Percentiles rank a stretch among this genome's conserved stretches.
Conservation (phyloP, 192 early-diverging fungal genomes). For the Coemansia sp. region DNA sequence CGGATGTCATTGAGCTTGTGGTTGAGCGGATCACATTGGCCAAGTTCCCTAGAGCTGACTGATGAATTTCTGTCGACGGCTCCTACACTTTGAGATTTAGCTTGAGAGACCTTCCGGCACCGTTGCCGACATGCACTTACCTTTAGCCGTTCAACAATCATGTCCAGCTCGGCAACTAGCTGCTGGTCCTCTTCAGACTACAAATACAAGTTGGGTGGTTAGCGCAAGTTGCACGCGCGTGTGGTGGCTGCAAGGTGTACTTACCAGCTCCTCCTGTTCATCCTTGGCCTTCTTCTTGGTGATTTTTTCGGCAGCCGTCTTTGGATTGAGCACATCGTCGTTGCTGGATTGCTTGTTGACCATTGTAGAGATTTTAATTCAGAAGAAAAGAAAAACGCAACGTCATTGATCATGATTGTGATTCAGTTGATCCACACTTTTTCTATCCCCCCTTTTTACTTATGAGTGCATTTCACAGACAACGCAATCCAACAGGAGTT, state of each 20-base stretch:
- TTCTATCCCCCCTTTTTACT: too few species aligned
- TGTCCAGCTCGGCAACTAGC: slow-evolving; percentile 89
- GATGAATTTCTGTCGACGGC: slow-evolving; percentile 70
- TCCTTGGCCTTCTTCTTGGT: slow-evolving; percentile 55
- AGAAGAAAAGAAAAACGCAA: too few species aligned
- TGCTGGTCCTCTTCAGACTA: slow-evolving; percentile 97
- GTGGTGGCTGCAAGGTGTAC: not conserved
- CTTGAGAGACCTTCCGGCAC: not conserved
- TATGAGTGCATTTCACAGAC: not conserved
- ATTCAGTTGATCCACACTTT: too few species aligned
- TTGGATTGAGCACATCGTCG: slow-evolving; percentile 50
- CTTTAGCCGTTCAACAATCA: slow-evolving; percentile 91
- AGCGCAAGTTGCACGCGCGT: not conserved
- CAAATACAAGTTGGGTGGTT: not conserved
- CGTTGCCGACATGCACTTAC: slow-evolving; percentile 28
- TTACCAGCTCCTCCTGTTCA: slow-evolving; percentile 55
- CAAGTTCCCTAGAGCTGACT: slow-evolving; percentile 82
- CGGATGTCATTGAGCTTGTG: slow-evolving; percentile 98
- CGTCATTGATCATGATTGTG: too few species aligned
- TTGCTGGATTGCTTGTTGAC: slow-evolving; percentile 19
- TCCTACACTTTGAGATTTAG: slow-evolving; percentile 52
- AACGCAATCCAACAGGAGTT: slow-evolving; percentile 13
- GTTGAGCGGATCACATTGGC: slow-evolving; percentile 88
- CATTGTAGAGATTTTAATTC: slow-evolving; percentile 13
- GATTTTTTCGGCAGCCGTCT: slow-evolving; percentile 46